phyloP scores from a whole-genome alignment of 768 basidiomycete genomes.

The Tylopilus rubrobrunneus region DNA sequence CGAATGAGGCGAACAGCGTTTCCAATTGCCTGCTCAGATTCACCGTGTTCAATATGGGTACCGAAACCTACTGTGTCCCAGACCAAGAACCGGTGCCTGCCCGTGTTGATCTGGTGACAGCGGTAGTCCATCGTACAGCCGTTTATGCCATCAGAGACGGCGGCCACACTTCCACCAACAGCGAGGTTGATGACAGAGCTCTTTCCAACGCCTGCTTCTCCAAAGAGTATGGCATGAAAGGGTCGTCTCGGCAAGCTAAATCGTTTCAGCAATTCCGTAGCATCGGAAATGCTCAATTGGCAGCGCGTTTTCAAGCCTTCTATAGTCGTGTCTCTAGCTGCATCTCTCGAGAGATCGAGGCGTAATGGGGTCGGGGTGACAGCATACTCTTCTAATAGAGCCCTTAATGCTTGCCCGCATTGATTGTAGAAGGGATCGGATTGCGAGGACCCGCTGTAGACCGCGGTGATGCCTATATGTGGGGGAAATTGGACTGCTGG shows the following conservation, averaged over 20 bases:
- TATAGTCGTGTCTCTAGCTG: not conserved
- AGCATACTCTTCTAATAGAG: slow-evolving; percentile 8
- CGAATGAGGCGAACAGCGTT: slow-evolving; percentile 29
- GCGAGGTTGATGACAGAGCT: slow-evolving; percentile 41
- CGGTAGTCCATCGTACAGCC: slow-evolving; percentile 34
- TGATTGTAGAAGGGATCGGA: not conserved
- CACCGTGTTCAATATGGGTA: slow-evolving; percentile 1
- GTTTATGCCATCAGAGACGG: slow-evolving; percentile 19
- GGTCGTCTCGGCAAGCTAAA: slow-evolving; percentile 12
- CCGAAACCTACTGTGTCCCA: slow-evolving; percentile 34
- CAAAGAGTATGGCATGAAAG: slow-evolving; percentile 36
- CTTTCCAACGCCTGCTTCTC: slow-evolving; percentile 39
- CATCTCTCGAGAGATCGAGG: slow-evolving; percentile 17
- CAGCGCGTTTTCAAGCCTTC: slow-evolving; percentile 12
- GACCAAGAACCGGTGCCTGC: slow-evolving; percentile 19
- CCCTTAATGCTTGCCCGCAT: slow-evolving; percentile 12
- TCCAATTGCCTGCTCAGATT: slow-evolving; percentile 17
- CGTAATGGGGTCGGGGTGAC: slow-evolving; percentile 8
- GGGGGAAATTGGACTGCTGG: slow-evolving; percentile 8
- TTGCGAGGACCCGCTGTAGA: slow-evolving; percentile 1
- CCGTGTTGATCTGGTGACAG: slow-evolving; percentile 22
- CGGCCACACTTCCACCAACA: slow-evolving; percentile 19
- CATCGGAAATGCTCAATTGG: slow-evolving; percentile 10
- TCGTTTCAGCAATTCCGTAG: slow-evolving; percentile 7
- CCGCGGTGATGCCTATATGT: slow-evolving; percentile 19